Percentiles rank a stretch among this genome's conserved stretches.
These are phyloP conservation scores for Tricholoma sp. DNA, from an alignment of 768 basidiomycete species.

Conservation along the genomic window DNA sequence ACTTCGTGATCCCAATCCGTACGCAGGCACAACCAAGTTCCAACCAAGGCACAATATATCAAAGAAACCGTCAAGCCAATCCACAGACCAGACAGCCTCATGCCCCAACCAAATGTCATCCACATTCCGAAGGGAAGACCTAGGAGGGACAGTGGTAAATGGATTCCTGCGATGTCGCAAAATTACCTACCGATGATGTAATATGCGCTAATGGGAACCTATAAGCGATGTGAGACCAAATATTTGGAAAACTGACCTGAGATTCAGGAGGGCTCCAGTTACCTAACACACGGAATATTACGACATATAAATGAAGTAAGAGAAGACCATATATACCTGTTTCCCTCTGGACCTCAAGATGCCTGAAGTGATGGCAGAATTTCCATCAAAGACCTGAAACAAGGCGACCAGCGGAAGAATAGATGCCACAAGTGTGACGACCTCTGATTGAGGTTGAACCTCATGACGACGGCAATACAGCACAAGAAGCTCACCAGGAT, in stretches of 20 bases:
- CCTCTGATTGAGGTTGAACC: conserved; percentile 29
- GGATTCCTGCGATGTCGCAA: not conserved
- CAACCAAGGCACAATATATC: conserved; percentile 49
- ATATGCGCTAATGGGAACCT: conserved; percentile 48
- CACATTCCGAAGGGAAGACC: conserved; percentile 81
- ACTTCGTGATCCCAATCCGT: conserved; percentile 74
- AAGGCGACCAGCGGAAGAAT: conserved; percentile 74
- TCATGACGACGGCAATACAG: not conserved
- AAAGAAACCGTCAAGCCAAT: conserved; percentile 71
- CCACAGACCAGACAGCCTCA: conserved; percentile 77
- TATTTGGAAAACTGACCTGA: conserved; percentile 40
- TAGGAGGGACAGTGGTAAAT: conserved; percentile 10
- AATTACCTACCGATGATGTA: conserved; percentile 57
- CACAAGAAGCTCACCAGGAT: conserved; percentile 39
- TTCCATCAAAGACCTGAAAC: conserved; percentile 85
- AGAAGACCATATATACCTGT: conserved; percentile 38
- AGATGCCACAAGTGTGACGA: conserved; percentile 54
- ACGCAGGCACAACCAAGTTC: conserved; percentile 46
- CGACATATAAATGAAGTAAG: not conserved
- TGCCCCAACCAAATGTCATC: conserved; percentile 58
- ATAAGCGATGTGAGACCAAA: no score
- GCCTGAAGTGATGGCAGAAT: conserved; percentile 62
- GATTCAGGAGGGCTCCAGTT: conserved; percentile 73
- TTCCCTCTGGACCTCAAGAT: conserved; percentile 82
- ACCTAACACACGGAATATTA: conserved; percentile 31